Percentiles rank a stretch among this genome's conserved stretches.
Evolutionary conservation across 768 basidiomycete genomes (phyloP).

Genomic region (Cyathus striatus): DNA sequence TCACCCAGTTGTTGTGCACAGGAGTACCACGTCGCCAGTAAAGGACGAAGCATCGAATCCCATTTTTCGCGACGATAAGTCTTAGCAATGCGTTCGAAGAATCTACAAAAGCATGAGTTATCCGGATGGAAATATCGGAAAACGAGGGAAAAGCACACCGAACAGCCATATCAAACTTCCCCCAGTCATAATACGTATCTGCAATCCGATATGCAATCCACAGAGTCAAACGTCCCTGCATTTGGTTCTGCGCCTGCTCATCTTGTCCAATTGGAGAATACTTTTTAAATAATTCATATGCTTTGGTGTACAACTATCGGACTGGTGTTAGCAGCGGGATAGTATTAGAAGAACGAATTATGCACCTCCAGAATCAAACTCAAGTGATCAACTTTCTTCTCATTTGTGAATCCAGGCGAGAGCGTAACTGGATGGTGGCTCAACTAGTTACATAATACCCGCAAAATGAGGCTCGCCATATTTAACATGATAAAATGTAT

Average conservation of each 20-base stretch:
- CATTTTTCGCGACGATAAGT: constrained; percentile 86
- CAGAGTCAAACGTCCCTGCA: constrained; percentile 79
- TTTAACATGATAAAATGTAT: too few species aligned
- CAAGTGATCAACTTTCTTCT: constrained; percentile 89
- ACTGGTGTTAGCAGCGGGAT: constrained; percentile 5
- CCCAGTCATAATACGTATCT: constrained; percentile 73
- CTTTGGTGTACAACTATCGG: constrained; percentile 80
- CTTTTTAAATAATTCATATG: constrained; percentile 91
- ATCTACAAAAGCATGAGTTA: constrained; percentile 49
- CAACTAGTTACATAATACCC: constrained; percentile 6
- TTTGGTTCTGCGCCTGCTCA: constrained; percentile 20
- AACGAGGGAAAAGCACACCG: constrained; percentile 42
- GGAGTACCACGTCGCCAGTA: constrained; percentile 76
- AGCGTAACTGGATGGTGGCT: constrained; percentile 27
- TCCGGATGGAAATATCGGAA: neutral
- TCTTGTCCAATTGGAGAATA: constrained; percentile 39
- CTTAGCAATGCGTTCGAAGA: constrained; percentile 89
- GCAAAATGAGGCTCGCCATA: neutral
- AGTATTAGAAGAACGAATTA: neutral
- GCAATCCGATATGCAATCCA: constrained; percentile 92
- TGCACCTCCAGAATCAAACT: constrained; percentile 77
- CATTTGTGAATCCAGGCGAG: constrained; percentile 78
- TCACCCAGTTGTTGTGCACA: constrained; percentile 78
- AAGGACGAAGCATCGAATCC: constrained; percentile 66
- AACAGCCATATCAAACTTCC: constrained; percentile 84